Evolutionary conservation across 345 rosid genomes (phyloP).

Genomic region (Laguncularia racemosa): DNA sequence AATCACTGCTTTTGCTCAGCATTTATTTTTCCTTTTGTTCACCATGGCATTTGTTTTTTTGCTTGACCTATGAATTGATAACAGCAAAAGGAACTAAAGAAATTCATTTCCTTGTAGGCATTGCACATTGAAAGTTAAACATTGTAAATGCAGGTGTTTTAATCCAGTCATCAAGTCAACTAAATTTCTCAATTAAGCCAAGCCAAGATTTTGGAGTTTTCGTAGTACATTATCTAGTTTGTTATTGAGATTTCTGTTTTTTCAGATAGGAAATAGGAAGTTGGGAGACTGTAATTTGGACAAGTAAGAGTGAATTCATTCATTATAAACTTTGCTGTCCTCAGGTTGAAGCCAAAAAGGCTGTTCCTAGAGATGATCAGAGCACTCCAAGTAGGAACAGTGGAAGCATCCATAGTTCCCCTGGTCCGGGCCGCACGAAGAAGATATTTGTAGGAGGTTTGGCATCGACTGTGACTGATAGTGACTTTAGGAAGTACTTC

Average conservation of each 20-base stretch:
- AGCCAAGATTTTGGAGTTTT: conserved; percentile 7
- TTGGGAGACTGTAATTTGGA: neutral
- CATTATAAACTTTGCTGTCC: conserved; percentile 14
- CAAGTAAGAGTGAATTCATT: conserved; percentile 12
- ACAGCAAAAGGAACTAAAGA: conserved; percentile 2
- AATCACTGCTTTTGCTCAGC: conserved; percentile 16
- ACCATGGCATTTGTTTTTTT: conserved; percentile 4
- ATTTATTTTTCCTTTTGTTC: conserved; percentile 3
- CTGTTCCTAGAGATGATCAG: conserved; percentile 81
- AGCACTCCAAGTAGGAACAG: conserved; percentile 42
- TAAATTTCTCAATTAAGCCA: conserved; percentile 20
- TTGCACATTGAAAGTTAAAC: conserved; percentile 16
- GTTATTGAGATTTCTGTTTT: neutral
- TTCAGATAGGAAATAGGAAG: neutral
- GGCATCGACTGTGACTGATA: conserved; percentile 73
- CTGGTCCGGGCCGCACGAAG: conserved; percentile 57
- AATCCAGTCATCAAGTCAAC: conserved; percentile 21
- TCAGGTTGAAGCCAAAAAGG: conserved; percentile 78
- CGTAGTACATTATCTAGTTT: conserved; percentile 6
- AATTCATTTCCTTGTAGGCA: conserved; percentile 12
- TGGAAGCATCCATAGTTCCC: conserved; percentile 57
- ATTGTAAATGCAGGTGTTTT: conserved; percentile 30
- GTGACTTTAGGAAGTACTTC: conserved; percentile 64
- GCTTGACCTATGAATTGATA: conserved; percentile 1
- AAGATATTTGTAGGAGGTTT: conserved; percentile 83